Base-by-base conservation (phyloP, 176 grass and related monocot genomes). In the Oryza glumipatula region DNA sequence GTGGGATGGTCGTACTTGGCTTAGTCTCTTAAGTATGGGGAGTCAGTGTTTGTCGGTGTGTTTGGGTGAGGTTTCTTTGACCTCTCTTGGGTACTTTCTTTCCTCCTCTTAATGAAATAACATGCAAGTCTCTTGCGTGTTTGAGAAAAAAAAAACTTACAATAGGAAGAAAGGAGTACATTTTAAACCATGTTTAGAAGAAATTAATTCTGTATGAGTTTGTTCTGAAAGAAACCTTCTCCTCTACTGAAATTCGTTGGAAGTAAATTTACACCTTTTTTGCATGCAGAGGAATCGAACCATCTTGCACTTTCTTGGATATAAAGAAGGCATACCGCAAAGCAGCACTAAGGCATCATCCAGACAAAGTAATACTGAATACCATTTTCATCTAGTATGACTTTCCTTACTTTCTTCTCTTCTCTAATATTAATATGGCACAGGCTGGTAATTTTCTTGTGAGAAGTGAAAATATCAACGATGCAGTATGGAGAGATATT, bases 301-400 rank as follows among this genome's bases (percentile, higher is more conserved):
- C 80, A 81, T 87, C 89, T 80, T 91, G 89, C 71, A 94, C 93
- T 88, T 73, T 61, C 67, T 65, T 84, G 67, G 93, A 94, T 85
- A 84, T 98, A 81, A 95, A 95, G 83, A 95, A 92, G 66, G 89
- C 93, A 73, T 98, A 95, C 70, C 87, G 87, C 81, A 95, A 94
- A 94, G 91, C 96, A 78, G 96, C 91, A 87, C 77, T 95, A 60
- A 89, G 82, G 80, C 93, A 95, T 88, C 93, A 92, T 89, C 96
- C 90, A 74, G 93, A 98, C 72, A 91, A 95, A 81, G 94, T 97
- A 82, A 38, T 73, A 70, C 63, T 63, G 9, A n/a, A 67, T 69
- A 54, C 21, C 36, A 77, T 33, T 85, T 86, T 32, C 52, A 72
- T 77, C 71, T 81, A 73, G 70, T 86, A 28, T 61, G 21, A 3